Evolutionary conservation across 129 eudicot species (phyloP).

Genomic region (Tagetes erecta): DNA sequence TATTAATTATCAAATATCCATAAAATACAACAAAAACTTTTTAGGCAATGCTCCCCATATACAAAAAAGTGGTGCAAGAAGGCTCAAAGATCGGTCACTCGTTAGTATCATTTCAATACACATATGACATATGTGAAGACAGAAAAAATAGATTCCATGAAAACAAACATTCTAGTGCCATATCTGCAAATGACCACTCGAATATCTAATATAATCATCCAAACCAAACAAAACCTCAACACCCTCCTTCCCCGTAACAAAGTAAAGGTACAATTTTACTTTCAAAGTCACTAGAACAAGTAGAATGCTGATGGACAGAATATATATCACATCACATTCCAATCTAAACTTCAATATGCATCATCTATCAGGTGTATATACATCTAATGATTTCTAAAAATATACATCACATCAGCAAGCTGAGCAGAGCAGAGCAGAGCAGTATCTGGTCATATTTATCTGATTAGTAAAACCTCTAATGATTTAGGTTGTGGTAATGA

Average conservation of each 20-base stretch:
- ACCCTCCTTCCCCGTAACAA: not conserved
- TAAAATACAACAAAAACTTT: not conserved
- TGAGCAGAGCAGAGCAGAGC: not conserved
- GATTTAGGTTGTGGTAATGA: not conserved
- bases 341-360: not conserved
- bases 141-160: not conserved
- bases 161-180: not conserved
- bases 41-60: not conserved
- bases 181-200: not conserved
- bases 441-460: conserved; percentile 5
- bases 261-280: conserved; percentile 7
- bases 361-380: not conserved
- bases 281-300: not conserved
- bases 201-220: not conserved
- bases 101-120: not conserved
- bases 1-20: not conserved
- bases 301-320: conserved; percentile 1
- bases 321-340: not conserved
- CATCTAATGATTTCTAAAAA: not conserved
- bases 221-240: not conserved
- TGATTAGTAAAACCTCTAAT: conserved; percentile 18
- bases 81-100: conserved; percentile 21
- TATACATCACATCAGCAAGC: not conserved
- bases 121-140: not conserved
- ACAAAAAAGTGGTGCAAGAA: conserved; percentile 13